These are phyloP conservation scores for Candida arabinofermentans DNA, from an alignment of 805 yeast genomes.

Conservation along the genomic window DNA sequence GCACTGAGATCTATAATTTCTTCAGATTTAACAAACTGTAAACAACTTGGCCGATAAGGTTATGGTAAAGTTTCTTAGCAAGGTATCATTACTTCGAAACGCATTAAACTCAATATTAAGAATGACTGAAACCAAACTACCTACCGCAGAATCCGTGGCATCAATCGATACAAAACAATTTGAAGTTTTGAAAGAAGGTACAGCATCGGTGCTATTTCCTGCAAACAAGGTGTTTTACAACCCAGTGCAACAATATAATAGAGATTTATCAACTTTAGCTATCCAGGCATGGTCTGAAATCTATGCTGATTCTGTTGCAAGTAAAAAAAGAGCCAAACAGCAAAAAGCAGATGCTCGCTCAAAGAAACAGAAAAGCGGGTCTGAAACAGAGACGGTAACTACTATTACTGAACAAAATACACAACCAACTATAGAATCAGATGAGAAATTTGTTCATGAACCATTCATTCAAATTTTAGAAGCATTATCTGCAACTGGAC, in stretches of 20 bases:
- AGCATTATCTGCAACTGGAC: conserved; percentile 92
- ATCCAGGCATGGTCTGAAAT: conserved; percentile 82
- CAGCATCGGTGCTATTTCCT: conserved; percentile 78
- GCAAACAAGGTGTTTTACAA: conserved; percentile 90
- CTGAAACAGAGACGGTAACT: conserved; percentile 8
- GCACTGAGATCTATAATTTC: too few species aligned
- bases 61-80: too few species aligned
- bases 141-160: neutral
- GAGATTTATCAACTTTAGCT: conserved; percentile 83
- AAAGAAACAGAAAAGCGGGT: conserved; percentile 12
- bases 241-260: conserved; percentile 93
- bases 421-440: conserved; percentile 4
- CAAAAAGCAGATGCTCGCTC: conserved; percentile 17
- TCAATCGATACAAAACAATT: conserved; percentile 20
- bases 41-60: too few species aligned
- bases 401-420: conserved; percentile 3
- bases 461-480: conserved; percentile 73
- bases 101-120: too few species aligned
- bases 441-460: neutral
- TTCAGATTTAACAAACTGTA: too few species aligned
- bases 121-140: too few species aligned
- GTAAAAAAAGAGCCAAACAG: conserved; percentile 25
- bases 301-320: conserved; percentile 37
- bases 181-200: conserved; percentile 60
- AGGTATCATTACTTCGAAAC: too few species aligned